Evolutionary conservation across 495 filamentous ascomycete genomes (phyloP).

Genomic region (Neurospora cerealis): DNA sequence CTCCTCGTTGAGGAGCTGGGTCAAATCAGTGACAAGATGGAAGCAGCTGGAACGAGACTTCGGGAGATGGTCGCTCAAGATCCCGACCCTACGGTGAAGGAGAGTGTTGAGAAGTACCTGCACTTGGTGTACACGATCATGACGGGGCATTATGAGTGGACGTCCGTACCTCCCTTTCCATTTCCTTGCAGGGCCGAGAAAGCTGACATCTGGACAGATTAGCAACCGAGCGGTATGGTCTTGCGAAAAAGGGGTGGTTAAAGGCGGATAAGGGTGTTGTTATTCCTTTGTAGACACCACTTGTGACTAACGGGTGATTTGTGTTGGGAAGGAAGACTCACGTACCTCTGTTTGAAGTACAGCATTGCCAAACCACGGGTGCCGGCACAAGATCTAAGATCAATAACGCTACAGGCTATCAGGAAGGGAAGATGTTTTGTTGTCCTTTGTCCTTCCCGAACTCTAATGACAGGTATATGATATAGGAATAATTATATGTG

Average conservation of each 20-base stretch:
- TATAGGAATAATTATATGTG: not conserved
- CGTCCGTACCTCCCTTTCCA: not conserved
- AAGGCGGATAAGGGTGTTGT: constrained; percentile 2
- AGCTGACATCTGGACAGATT: not conserved
- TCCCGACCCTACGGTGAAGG: not conserved
- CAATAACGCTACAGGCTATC: not conserved
- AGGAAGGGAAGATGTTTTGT: not conserved
- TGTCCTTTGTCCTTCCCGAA: not conserved
- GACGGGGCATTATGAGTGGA: constrained; percentile 11
- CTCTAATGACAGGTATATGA: not conserved
- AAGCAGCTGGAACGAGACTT: not conserved
- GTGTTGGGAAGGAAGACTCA: not conserved
- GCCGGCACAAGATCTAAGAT: not conserved
- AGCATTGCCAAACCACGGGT: not conserved
- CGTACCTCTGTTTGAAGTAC: not conserved
- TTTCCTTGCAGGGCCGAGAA: not conserved
- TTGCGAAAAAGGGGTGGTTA: constrained; percentile 1
- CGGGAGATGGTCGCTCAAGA: not conserved
- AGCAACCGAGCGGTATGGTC: constrained; percentile 6
- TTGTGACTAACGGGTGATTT: not conserved
- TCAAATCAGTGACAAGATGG: not conserved
- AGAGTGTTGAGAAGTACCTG: constrained; percentile 2
- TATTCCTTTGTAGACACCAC: not conserved
- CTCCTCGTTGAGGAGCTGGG: not conserved
- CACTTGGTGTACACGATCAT: not conserved